A percentile compares a stretch with the other conserved stretches of the same genome.
These are phyloP conservation scores for Helichrysum umbraculigerum DNA, from an alignment of 129 eudicot species.

Conservation along the genomic window DNA sequence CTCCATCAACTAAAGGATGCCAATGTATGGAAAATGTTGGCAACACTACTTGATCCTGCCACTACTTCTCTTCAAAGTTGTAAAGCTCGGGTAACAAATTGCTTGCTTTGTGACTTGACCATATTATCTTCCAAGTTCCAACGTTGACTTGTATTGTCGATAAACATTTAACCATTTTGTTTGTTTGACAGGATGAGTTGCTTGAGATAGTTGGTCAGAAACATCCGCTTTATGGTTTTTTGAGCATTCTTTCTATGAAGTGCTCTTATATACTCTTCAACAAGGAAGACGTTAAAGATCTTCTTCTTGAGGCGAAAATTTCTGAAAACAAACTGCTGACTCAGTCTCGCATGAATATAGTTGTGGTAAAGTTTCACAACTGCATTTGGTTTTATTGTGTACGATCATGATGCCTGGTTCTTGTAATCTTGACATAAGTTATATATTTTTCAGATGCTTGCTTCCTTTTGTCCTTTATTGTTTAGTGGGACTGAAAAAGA, in stretches of 20 bases:
- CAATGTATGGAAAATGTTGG: slow-evolving; percentile 74
- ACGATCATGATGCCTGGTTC: neutral
- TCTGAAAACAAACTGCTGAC: slow-evolving; percentile 45
- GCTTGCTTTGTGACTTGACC: neutral
- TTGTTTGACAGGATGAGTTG: slow-evolving; percentile 62
- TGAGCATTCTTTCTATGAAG: slow-evolving; percentile 76
- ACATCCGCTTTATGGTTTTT: slow-evolving; percentile 73
- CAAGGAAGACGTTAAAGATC: slow-evolving; percentile 89
- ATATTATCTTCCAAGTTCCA: neutral
- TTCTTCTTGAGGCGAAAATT: slow-evolving; percentile 70
- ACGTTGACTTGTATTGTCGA: neutral
- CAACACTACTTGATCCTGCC: slow-evolving; percentile 64
- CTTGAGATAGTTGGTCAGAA: slow-evolving; percentile 76
- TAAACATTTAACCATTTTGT: slow-evolving; percentile 4
- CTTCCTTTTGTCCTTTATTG: slow-evolving; percentile 71
- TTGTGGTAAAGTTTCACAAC: slow-evolving; percentile 58
- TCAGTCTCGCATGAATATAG: slow-evolving; percentile 83
- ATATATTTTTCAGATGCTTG: slow-evolving; percentile 64
- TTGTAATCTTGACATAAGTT: slow-evolving; percentile 10
- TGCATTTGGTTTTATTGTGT: neutral
- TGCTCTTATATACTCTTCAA: slow-evolving; percentile 84
- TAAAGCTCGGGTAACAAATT: slow-evolving; percentile 57
- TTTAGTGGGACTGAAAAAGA: slow-evolving; percentile 85
- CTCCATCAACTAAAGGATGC: slow-evolving; percentile 92
- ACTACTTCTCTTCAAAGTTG: slow-evolving; percentile 54